Evolutionary conservation across 371 early-diverging fungal species (phyloP), one percentile per base, ranked within the genome.

Genomic region (Lichtheimia ramosa): DNA sequence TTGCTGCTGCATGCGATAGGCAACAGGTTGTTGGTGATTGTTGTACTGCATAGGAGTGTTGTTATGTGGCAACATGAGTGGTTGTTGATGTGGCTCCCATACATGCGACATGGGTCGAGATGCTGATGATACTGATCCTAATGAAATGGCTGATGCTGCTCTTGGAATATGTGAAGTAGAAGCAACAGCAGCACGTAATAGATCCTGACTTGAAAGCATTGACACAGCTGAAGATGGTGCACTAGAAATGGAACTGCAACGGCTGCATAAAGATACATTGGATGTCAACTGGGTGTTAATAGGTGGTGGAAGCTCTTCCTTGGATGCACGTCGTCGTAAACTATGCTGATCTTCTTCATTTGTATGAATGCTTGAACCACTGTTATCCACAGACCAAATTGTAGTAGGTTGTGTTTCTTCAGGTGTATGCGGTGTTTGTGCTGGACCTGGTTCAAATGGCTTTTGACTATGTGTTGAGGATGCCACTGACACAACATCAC

Each of bases 231-330:
- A 49, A 4, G 58, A 58, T 1, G 56, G 56, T 5, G 23, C 20
- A 51, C 43, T 41, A 4, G 54, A 48, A 3, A 57, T 43, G 18
- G 65, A 59, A 43, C 64, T 63, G 49, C 58, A 51, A n/a, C 57
- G 63, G 34, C 64, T 64, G 65, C 65, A 59, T 15, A 64, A 25
- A 5, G 65, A 64, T 23, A 46, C 28, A 4, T 56, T 53, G 18
- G 65, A 41, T 1, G 55, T 43, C 16, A 63, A 20, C 54, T 46
- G 21, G 23, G 43, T 59, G 43, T 18, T 12, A 18, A 43, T 51
- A 42, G 34, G 34, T 21, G 43, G 20, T 12, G 42, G 60, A 1
- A 60, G 27, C 40, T 60, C 60, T 48, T 60, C 60, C 13, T 60
- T 60, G 43, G 60, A 60, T 21, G 25, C 60, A 3, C 48, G 52